These are phyloP conservation scores for Paxillus ammoniavirescens DNA, from an alignment of 768 basidiomycete genomes.

Conservation along the genomic window DNA sequence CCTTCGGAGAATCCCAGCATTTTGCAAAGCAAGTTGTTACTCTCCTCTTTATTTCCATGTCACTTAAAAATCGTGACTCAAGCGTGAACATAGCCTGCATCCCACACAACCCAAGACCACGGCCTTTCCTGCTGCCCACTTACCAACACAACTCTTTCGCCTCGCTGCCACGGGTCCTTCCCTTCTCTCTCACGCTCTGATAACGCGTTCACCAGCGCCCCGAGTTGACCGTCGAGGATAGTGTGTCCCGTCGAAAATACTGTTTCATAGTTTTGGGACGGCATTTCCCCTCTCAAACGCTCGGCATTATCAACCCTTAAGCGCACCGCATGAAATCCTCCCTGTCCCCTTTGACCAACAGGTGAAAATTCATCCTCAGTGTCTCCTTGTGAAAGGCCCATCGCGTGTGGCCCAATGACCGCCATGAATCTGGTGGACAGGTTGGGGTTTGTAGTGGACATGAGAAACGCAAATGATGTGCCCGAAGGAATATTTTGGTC, in stretches of 20 bases:
- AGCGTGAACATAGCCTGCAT: no score
- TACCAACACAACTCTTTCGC: conserved; percentile 1
- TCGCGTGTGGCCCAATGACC: conserved; percentile 15
- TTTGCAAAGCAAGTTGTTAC: no score
- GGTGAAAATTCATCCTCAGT: background rate
- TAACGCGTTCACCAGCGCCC: background rate
- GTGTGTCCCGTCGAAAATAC: conserved; percentile 11
- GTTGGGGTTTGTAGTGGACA: conserved; percentile 3
- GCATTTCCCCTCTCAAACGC: background rate
- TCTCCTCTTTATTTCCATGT: no score
- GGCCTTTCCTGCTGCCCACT: background rate
- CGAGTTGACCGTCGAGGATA: conserved; percentile 10
- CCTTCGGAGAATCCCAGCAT: no score
- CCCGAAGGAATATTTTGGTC: conserved; percentile 6
- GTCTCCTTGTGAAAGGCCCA: conserved; percentile 10
- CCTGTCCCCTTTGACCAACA: background rate
- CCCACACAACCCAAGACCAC: no score
- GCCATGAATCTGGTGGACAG: conserved; percentile 19
- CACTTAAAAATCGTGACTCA: no score
- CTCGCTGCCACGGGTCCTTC: conserved; percentile 4
- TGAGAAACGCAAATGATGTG: conserved; percentile 17
- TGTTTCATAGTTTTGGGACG: background rate
- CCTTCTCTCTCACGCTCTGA: background rate
- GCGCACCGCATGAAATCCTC: conserved; percentile 6
- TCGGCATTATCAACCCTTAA: background rate